Evolutionary conservation across 2,329 filamentous ascomycete genomes (phyloP), one percentile per base, ranked within the genome.

Genomic region (Sordariomycetes sp.): DNA sequence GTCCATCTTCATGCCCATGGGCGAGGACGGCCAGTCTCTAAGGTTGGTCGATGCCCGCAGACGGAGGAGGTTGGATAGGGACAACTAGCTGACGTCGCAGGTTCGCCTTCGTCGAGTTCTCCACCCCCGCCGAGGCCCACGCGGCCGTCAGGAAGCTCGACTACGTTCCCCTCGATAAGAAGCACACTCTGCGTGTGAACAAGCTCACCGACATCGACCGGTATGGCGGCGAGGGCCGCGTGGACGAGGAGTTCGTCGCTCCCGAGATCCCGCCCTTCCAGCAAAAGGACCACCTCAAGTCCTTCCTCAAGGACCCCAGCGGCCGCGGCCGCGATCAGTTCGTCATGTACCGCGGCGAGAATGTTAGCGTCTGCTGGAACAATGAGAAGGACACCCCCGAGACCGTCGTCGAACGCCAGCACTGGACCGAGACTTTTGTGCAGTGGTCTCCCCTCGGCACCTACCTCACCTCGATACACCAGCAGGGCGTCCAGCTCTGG

Each of bases 381-480:
- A 95, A 95, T 78, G 94, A 95, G 74, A 92, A 87, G 73, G 91
- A 96, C 60, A 73, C 79, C 24, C 90, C 92, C 4, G 94, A 99
- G 72, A 84, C 82, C 62, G 82, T 96, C 42, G 89, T 99, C 59
- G 92, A 97, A 67, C 86, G 94, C 64, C 85, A 87, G 66, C 89
- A 95, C 78, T 99, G 94, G 94, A 99, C 94, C 60, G 94, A 99
- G 73, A 89, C 89, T 42, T 99, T 99, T 69, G 86, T 99, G 55
- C 90, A 96, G 74, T 99, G 94, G 94, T 97, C 94, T 58, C 94
- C 94, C 51, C 84, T 89, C 63, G 94, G 94, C 64, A 97, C 92
- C 57, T 99, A 84, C 73, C 81, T 99, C 61, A 92, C 91, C 59
- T 97, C 92, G 13, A 89, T 97, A 66, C 94, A 99, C 74, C 85